Evolutionary conservation across 139 green algal genomes (phyloP).

Genomic region (Tetratostichococcus sp.): DNA sequence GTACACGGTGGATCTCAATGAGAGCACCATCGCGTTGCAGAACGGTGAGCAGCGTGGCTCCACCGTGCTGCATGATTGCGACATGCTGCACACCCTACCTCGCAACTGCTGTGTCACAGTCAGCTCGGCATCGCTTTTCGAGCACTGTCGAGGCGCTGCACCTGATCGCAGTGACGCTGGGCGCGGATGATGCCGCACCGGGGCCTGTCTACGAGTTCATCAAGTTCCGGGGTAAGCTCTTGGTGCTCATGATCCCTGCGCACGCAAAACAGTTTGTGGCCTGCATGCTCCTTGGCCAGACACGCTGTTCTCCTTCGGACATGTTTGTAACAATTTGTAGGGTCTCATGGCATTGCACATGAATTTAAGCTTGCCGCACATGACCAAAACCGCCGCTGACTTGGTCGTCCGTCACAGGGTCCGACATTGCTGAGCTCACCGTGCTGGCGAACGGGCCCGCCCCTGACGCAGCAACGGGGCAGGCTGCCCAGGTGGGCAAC

Average conservation of each 20-base stretch:
- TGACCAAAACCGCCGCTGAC: no score
- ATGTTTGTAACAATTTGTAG: no score
- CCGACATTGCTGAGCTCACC: constrained; percentile 88
- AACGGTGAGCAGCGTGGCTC: constrained; percentile 64
- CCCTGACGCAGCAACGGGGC: background rate
- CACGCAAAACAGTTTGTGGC: no score
- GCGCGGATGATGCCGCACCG: background rate
- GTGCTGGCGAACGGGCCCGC: constrained; percentile 48
- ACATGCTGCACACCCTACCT: background rate
- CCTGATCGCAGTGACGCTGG: background rate
- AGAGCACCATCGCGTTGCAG: constrained; percentile 81
- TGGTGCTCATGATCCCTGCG: background rate
- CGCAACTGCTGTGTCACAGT: background rate
- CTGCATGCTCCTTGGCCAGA: no score
- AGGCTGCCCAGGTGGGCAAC: background rate
- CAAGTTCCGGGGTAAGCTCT: constrained; percentile 77
- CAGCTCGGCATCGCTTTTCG: background rate
- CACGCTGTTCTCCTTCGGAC: background rate
- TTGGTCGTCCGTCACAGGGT: constrained; percentile 23
- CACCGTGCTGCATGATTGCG: background rate
- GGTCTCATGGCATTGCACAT: no score
- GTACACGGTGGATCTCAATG: constrained; percentile 81
- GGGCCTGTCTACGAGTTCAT: constrained; percentile 82
- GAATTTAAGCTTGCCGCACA: no score
- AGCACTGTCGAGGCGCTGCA: background rate